Evolutionary conservation across 2,329 filamentous ascomycete species (phyloP).

Genomic region (Colletotrichum paranaense): DNA sequence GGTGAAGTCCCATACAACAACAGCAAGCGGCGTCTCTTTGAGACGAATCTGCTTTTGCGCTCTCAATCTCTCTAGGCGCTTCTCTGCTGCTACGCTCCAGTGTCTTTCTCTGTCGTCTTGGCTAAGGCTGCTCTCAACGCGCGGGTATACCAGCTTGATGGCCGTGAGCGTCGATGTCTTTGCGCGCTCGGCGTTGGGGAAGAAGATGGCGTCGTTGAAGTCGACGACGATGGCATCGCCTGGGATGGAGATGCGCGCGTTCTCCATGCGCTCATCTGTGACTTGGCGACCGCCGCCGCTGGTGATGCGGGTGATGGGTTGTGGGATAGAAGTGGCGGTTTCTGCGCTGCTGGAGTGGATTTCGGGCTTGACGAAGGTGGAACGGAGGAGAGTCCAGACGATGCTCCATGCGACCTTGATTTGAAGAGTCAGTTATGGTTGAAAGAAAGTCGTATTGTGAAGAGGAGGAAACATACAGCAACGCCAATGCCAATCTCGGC

Average conservation of each 20-base stretch:
- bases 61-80: slow-evolving; percentile 58
- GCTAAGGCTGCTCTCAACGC: slow-evolving; percentile 41
- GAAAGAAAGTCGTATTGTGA: background rate
- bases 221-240: slow-evolving; percentile 66
- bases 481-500: slow-evolving; percentile 70
- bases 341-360: slow-evolving; percentile 27
- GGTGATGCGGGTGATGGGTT: slow-evolving; percentile 56
- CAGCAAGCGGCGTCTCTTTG: slow-evolving; percentile 47
- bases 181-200: slow-evolving; percentile 66
- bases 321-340: slow-evolving; percentile 36
- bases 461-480: slow-evolving; percentile 47
- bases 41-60: slow-evolving; percentile 47
- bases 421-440: background rate
- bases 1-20: slow-evolving; percentile 64
- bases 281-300: slow-evolving; percentile 41
- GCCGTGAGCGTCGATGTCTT: slow-evolving; percentile 53
- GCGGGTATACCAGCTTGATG: slow-evolving; percentile 53
- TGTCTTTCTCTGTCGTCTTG: slow-evolving; percentile 53
- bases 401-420: slow-evolving; percentile 68
- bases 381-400: slow-evolving; percentile 67
- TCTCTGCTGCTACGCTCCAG: slow-evolving; percentile 65
- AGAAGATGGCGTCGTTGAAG: slow-evolving; percentile 69
- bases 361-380: slow-evolving; percentile 30
- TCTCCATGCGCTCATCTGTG: slow-evolving; percentile 41
- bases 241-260: slow-evolving; percentile 43